phyloP scores from a whole-genome alignment of 305 asterid genomes.

The Fraxinus sp. region DNA sequence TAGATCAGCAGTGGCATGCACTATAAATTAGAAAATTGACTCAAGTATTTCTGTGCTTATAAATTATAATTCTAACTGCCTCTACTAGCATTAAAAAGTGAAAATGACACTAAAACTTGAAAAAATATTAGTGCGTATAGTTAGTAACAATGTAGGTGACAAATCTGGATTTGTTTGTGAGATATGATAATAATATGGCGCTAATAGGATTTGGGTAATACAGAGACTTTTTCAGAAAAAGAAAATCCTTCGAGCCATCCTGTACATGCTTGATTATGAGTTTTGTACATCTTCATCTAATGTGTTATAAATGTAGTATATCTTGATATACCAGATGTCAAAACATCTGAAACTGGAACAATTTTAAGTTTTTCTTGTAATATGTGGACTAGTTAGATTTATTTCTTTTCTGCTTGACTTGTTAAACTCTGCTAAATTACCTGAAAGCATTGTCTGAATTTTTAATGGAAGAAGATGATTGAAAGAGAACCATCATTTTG shows the following conservation, averaged over 20 bases:
- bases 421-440: background rate
- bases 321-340: background rate
- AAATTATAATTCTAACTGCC: background rate
- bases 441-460: background rate
- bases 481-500: background rate
- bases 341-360: background rate
- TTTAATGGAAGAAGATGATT: background rate
- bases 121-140: background rate
- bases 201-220: background rate
- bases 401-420: background rate
- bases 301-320: background rate
- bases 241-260: background rate
- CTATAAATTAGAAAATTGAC: background rate
- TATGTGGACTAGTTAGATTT: background rate
- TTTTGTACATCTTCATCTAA: background rate
- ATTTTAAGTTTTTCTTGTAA: background rate
- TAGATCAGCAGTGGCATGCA: background rate
- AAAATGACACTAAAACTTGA: background rate
- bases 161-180: background rate
- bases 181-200: background rate
- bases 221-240: background rate
- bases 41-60: background rate
- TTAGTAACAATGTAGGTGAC: background rate
- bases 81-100: background rate
- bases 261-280: background rate